These are phyloP conservation scores for Papilionanthe hybrid DNA, from an alignment of 116 monocot species.

Conservation along the genomic window DNA sequence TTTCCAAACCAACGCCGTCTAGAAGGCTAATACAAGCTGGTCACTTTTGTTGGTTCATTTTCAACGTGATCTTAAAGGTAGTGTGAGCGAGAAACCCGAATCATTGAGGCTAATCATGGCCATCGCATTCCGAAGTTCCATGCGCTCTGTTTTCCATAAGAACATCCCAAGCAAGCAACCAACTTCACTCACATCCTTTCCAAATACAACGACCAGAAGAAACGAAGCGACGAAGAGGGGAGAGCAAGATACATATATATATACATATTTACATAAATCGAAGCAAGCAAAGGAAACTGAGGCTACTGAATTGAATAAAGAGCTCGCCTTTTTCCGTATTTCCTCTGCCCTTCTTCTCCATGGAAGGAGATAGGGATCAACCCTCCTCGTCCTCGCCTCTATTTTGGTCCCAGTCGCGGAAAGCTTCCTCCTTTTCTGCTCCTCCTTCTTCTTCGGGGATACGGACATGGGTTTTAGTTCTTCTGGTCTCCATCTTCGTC, in stretches of 20 bases:
- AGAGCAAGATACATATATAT: background rate
- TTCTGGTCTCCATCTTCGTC: conserved; percentile 21
- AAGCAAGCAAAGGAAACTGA: background rate
- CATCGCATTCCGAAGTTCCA: background rate
- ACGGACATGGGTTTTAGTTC: conserved; percentile 23
- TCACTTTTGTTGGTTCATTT: background rate
- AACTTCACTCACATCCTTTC: background rate
- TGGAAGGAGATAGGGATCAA: conserved; percentile 15
- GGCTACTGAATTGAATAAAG: background rate
- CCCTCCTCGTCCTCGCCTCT: conserved; percentile 6
- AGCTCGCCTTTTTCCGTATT: background rate
- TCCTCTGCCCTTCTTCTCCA: background rate
- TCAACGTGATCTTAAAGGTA: background rate
- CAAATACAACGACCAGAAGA: background rate
- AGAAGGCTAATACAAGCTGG: background rate
- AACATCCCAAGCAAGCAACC: background rate
- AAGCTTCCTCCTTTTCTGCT: background rate
- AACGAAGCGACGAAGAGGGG: background rate
- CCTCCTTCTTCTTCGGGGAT: conserved; percentile 7
- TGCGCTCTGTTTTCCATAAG: background rate
- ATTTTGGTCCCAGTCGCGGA: background rate
- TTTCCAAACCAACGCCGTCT: too few relatives aligned
- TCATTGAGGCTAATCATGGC: background rate
- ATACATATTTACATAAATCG: too few relatives aligned
- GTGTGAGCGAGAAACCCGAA: background rate